Evolutionary conservation across 75 land plant species (phyloP).

Genomic region (Pinus albicaulis): DNA sequence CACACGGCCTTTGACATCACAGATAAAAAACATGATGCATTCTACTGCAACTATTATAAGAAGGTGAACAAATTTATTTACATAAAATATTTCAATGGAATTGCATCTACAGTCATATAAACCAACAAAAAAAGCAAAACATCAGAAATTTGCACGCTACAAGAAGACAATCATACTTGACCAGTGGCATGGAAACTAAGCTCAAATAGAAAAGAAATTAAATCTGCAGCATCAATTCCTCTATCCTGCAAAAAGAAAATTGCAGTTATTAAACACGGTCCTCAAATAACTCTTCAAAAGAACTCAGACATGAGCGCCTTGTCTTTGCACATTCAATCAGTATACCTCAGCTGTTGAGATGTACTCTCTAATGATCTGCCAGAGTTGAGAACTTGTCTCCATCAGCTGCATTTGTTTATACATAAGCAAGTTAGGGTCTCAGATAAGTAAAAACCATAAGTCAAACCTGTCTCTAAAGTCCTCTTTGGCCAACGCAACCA

Average conservation of each 20-base stretch:
- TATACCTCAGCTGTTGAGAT: conserved; percentile 85
- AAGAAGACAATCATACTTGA: conserved; percentile 44
- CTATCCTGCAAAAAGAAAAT: conserved; percentile 53
- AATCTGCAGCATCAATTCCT: conserved; percentile 76
- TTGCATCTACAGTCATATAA: conserved; percentile 1
- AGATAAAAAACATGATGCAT: not conserved
- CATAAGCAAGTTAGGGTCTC: not conserved
- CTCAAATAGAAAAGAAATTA: conserved; percentile 92
- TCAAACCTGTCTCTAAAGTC: not conserved
- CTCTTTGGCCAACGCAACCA: not conserved
- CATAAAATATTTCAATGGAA: not conserved
- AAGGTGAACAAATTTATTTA: not conserved
- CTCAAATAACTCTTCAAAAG: not conserved
- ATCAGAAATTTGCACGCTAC: not conserved
- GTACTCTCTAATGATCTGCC: conserved; percentile 96
- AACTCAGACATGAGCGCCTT: no score
- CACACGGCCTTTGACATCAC: not conserved
- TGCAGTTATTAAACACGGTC: not conserved
- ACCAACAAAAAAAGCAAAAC: not conserved
- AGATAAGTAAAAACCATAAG: not conserved
- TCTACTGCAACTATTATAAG: not conserved
- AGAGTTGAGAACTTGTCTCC: conserved; percentile 98
- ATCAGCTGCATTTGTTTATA: conserved; percentile 57
- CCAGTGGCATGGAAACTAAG: conserved; percentile 93
- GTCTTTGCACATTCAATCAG: no score